Percentiles rank a stretch among this genome's conserved stretches.
These are phyloP conservation scores for Penicillium bialowiezense DNA, from an alignment of 495 filamentous ascomycete genomes.

Conservation along the genomic window DNA sequence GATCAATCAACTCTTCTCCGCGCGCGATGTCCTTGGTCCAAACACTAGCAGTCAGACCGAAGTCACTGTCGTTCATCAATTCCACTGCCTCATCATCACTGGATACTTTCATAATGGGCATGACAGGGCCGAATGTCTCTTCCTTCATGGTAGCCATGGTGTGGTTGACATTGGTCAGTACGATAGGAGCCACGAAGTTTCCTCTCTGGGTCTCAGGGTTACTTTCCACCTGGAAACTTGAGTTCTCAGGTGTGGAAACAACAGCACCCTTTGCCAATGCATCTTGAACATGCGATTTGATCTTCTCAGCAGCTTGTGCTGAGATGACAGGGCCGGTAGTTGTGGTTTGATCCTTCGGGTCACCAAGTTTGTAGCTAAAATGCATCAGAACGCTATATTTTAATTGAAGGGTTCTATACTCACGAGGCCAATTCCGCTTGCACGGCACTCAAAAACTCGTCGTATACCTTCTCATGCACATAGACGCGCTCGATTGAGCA, in stretches of 20 bases:
- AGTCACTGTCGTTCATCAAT: slow-evolving; percentile 94
- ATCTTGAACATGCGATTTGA: slow-evolving; percentile 77
- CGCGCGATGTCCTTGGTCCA: slow-evolving; percentile 87
- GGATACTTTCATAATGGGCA: slow-evolving; percentile 90
- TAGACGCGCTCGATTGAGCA: slow-evolving; percentile 92
- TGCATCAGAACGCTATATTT: not conserved
- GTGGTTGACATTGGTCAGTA: slow-evolving; percentile 80
- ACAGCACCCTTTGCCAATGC: slow-evolving; percentile 80
- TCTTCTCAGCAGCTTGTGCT: slow-evolving; percentile 62
- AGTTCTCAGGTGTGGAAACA: slow-evolving; percentile 78
- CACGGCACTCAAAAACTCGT: slow-evolving; percentile 70
- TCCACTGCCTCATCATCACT: slow-evolving; percentile 76
- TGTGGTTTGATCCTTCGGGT: slow-evolving; percentile 74
- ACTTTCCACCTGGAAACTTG: slow-evolving; percentile 55
- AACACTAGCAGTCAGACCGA: slow-evolving; percentile 93
- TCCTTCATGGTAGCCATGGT: slow-evolving; percentile 89
- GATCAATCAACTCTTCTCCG: slow-evolving; percentile 75
- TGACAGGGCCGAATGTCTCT: slow-evolving; percentile 94
- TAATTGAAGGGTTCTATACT: slow-evolving; percentile 1
- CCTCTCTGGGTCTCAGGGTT: slow-evolving; percentile 53
- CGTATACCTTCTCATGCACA: slow-evolving; percentile 80
- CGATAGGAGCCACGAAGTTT: slow-evolving; percentile 82
- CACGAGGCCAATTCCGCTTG: slow-evolving; percentile 67
- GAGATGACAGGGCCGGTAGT: slow-evolving; percentile 90
- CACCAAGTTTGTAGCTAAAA: slow-evolving; percentile 78